These are phyloP conservation scores for Vicia faba DNA, from an alignment of 306 rosid genomes.

Conservation along the genomic window DNA sequence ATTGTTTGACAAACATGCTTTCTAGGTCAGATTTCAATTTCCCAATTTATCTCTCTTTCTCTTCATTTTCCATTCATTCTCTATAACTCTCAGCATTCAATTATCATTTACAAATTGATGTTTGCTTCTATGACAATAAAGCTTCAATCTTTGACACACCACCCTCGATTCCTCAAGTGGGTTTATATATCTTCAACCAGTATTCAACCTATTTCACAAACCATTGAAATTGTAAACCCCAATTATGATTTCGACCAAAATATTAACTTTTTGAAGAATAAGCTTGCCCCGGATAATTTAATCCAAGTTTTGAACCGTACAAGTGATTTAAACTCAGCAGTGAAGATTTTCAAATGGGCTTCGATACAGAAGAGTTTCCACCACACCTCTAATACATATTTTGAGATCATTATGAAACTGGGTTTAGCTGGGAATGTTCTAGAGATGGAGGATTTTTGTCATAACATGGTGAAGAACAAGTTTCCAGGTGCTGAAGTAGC, in stretches of 20 bases:
- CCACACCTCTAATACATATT: slow-evolving; percentile 64
- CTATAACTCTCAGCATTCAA: background rate
- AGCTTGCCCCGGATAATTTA: slow-evolving; percentile 62
- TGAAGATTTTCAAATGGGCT: slow-evolving; percentile 80
- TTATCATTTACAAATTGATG: slow-evolving; percentile 25
- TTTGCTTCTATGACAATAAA: slow-evolving; percentile 62
- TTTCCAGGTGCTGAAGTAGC: slow-evolving; percentile 65
- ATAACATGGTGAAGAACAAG: slow-evolving; percentile 58
- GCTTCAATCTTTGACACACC: slow-evolving; percentile 50
- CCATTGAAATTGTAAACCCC: slow-evolving; percentile 31
- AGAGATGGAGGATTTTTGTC: slow-evolving; percentile 65
- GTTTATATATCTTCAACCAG: slow-evolving; percentile 55
- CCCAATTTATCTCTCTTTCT: background rate
- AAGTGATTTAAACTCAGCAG: slow-evolving; percentile 60
- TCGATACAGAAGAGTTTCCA: slow-evolving; percentile 63
- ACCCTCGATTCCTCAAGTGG: slow-evolving; percentile 60
- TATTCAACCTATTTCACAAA: slow-evolving; percentile 51
- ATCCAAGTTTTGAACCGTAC: slow-evolving; percentile 59
- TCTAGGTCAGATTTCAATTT: slow-evolving; percentile 52
- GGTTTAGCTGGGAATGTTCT: slow-evolving; percentile 70
- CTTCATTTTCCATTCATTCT: slow-evolving; percentile 21
- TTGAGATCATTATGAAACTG: slow-evolving; percentile 58
- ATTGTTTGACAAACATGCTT: background rate
- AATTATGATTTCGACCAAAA: slow-evolving; percentile 51
- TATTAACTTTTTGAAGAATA: slow-evolving; percentile 51